Evolutionary conservation across 2,329 filamentous ascomycete species (phyloP).

Genomic region (Phaeosphaeriaceae sp.): DNA sequence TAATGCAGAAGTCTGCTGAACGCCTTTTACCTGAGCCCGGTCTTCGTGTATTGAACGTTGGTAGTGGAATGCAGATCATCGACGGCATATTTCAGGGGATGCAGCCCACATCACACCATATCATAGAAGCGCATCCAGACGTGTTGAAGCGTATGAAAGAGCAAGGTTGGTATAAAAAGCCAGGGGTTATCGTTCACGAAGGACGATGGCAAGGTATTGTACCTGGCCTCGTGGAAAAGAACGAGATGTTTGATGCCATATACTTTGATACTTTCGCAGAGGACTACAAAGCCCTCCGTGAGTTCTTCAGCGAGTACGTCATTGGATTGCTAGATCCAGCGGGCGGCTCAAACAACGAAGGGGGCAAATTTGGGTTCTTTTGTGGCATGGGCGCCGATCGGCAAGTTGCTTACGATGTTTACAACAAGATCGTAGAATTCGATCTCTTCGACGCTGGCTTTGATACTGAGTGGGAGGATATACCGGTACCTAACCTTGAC

Average conservation of each 20-base stretch:
- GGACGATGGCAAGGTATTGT: slow-evolving; percentile 59
- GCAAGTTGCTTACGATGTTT: slow-evolving; percentile 94
- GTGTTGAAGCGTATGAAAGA: slow-evolving; percentile 54
- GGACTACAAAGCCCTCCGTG: slow-evolving; percentile 81
- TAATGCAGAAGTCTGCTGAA: slow-evolving; percentile 56
- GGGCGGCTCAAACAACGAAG: slow-evolving; percentile 48
- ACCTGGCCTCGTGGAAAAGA: slow-evolving; percentile 52
- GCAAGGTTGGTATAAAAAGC: slow-evolving; percentile 57
- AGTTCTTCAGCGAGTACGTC: slow-evolving; percentile 88
- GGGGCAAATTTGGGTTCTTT: slow-evolving; percentile 67
- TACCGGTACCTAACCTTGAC: slow-evolving; percentile 75
- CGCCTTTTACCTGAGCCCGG: slow-evolving; percentile 48
- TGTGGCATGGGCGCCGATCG: slow-evolving; percentile 88
- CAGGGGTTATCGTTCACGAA: slow-evolving; percentile 56
- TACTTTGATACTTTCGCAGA: slow-evolving; percentile 99
- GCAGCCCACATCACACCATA: slow-evolving; percentile 54
- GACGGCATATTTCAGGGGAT: slow-evolving; percentile 55
- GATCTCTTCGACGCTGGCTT: slow-evolving; percentile 88
- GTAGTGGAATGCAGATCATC: slow-evolving; percentile 60
- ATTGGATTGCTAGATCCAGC: slow-evolving; percentile 74
- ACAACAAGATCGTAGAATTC: slow-evolving; percentile 86
- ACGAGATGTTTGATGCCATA: slow-evolving; percentile 60
- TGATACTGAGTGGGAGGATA: slow-evolving; percentile 84
- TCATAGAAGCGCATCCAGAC: slow-evolving; percentile 59
- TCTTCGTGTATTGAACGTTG: slow-evolving; percentile 57